Evolutionary conservation across 768 basidiomycete genomes (phyloP).

Genomic region (Leccinum longicurvipes): DNA sequence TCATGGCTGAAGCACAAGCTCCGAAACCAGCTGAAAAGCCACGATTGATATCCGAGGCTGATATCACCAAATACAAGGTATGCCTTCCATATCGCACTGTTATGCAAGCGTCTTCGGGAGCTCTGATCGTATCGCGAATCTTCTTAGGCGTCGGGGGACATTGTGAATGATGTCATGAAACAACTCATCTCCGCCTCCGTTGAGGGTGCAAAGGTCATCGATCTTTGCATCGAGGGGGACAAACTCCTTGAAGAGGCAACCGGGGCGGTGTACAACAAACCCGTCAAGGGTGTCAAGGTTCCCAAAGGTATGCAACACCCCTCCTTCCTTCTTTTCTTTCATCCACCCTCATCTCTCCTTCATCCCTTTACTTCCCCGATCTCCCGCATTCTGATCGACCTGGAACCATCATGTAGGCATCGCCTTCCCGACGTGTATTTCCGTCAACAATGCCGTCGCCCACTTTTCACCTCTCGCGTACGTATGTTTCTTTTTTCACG

Average conservation of each 20-base stretch:
- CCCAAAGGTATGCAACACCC: constrained; percentile 67
- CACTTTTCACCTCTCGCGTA: constrained; percentile 96
- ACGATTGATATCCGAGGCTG: constrained; percentile 59
- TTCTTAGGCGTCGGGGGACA: constrained; percentile 81
- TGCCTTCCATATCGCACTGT: constrained; percentile 7
- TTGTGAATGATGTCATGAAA: constrained; percentile 80
- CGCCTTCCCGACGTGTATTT: constrained; percentile 92
- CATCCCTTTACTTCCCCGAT: background rate
- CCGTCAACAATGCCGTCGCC: constrained; percentile 92
- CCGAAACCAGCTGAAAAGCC: constrained; percentile 47
- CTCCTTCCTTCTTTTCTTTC: background rate
- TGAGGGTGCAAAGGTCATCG: constrained; percentile 84
- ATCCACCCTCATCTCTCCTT: background rate
- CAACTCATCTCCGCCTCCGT: constrained; percentile 73
- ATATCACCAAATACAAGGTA: constrained; percentile 89
- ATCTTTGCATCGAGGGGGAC: constrained; percentile 92
- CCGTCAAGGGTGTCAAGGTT: constrained; percentile 84
- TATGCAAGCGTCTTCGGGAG: constrained; percentile 16
- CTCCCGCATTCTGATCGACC: constrained; percentile 5
- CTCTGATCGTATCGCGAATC: constrained; percentile 8
- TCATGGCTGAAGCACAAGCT: constrained; percentile 62
- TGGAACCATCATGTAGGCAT: constrained; percentile 50
- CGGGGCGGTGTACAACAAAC: constrained; percentile 84
- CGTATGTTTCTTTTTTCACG: constrained; percentile 31
- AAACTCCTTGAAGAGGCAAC: constrained; percentile 87